Conservation (phyloP, 2,329 filamentous ascomycete genomes). For the Sphaerulina populicola region DNA sequence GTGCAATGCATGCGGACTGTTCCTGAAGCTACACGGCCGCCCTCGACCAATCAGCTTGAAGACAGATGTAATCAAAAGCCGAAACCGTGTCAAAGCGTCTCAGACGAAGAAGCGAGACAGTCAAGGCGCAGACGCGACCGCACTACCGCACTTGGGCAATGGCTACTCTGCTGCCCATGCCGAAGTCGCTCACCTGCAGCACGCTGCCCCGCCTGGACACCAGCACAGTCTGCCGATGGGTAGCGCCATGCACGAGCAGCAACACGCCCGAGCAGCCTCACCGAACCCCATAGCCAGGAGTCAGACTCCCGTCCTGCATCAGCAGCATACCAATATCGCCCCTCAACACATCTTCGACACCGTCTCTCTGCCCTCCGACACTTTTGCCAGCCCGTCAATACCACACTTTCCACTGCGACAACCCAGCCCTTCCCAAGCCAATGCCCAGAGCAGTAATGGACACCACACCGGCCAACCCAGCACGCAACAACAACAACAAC, state of each 20-base stretch:
- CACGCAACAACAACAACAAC: conserved; percentile 49
- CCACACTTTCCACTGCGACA: conserved; percentile 39
- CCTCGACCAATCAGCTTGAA: conserved; percentile 92
- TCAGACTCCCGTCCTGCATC: conserved; percentile 64
- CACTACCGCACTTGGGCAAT: conserved; percentile 14
- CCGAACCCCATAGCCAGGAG: conserved; percentile 42
- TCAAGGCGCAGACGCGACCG: conserved; percentile 16
- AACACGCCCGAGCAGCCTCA: conserved; percentile 6
- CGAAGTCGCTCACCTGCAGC: conserved; percentile 12
- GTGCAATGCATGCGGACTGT: conserved; percentile 96
- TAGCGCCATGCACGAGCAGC: conserved; percentile 10
- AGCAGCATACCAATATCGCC: conserved; percentile 50
- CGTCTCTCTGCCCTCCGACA: conserved; percentile 57
- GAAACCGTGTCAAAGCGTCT: conserved; percentile 91
- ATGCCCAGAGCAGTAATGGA: conserved; percentile 46
- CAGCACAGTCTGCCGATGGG: conserved; percentile 18
- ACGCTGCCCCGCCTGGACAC: conserved; percentile 8
- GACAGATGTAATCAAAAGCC: conserved; percentile 98
- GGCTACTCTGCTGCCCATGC: conserved; percentile 18
- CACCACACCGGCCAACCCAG: conserved; percentile 28
- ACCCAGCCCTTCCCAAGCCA: conserved; percentile 47
- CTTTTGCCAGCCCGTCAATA: conserved; percentile 52
- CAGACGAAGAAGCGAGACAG: conserved; percentile 56
- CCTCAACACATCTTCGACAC: conserved; percentile 73
- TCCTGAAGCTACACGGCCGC: conserved; percentile 91